Base-by-base conservation (phyloP, 2,329 filamentous ascomycete genomes). In the Alternaria conjuncta region DNA sequence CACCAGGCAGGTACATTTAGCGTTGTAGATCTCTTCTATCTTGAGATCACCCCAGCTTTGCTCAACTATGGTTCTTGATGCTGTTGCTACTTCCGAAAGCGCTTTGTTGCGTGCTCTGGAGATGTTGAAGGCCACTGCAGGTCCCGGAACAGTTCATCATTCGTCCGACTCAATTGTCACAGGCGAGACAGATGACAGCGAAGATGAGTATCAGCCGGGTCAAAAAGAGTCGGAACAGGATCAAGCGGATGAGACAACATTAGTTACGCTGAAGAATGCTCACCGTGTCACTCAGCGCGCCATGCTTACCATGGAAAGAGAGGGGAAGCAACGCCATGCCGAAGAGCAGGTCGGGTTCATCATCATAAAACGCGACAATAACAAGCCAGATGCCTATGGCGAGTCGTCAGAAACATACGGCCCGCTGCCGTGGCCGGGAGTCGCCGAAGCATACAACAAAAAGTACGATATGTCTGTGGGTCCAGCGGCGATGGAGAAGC, bases 301-400 rank as follows among this genome's bases (percentile, higher is more conserved):
- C 13, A 62, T 59, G 47, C n/a, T 23, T 11, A 3, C 8, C 7
- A 32, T 12, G 26, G 46, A 61, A 7, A 49, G 43, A 43, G n/a
- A 46, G 11, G 55, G 21, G 20, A 57, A 53, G 7, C 55, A 49
- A 20, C 56, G 30, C 13, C 12, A 50, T 23, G 26, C 44, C 7
- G 51, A 63, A 2, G 60, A 64, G 11, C 64, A 71, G 59, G 56
- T 64, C 15, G 20, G 50, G 25, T 69, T 67, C 30, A 54, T 67
- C 25, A 67, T 67, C 15, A 13, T 61, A 7, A 56, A 50, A 6
- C 68, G 66, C n/a, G 64, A 71, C 49, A 66, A 69, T 44, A 59
- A 59, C 20, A 55, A 62, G 23, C 64, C 64, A 10, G 36, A 67
- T 46, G 44, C 64, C 13, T 64, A 58, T 32, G 57, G 64, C 13